Evolutionary conservation across 257 asterid species (phyloP), one percentile per base, ranked within the genome.

Genomic region (Orobanche coerulescens): DNA sequence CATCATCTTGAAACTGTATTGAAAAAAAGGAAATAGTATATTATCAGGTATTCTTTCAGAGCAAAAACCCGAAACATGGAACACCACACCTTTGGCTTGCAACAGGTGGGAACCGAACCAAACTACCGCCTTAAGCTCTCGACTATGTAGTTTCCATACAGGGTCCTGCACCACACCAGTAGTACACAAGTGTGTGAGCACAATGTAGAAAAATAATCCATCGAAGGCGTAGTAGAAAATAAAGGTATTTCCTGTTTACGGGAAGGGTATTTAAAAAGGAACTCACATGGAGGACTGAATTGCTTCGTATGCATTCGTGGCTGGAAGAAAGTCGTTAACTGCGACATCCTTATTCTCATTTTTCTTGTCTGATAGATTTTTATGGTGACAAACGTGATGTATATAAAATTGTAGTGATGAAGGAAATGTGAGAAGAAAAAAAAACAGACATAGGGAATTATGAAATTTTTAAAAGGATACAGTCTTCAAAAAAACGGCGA

Each of bases 271-370:
- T n/a, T n/a, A n/a, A 26, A 62, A 53, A 44, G 42, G 37, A 66
- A 72, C 96, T 84, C 74, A 88, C 96, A 88, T 83, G 70, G 98
- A 92, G 62, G 73, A 72, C 80, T 84, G 84, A 67, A 84, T 77
- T 46, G 95, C 98, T 36, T 88, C 90, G 36, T 78, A 76, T 6
- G 96, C 98, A 15, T 70, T 61, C 3, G 77, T 56, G 54, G 96
- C 89, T 0, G 94, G 94, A 55, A 83, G 94, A 69, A 88, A 91
- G 19, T 88, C 82, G 44, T 79, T 78, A 10, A 92, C 96, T 6
- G 87, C 95, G 49, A 88, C 96, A 22, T 85, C 96, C 76, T 92
- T 88, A 83, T 88, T 88, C 90, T 92, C 96, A 54, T 92, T 86
- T 75, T 88, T 92, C 83, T 92, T 88, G 67, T 92, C 97, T 84